Conservation (phyloP, 805 yeast genomes). For the Kazachstania taianensis region DNA sequence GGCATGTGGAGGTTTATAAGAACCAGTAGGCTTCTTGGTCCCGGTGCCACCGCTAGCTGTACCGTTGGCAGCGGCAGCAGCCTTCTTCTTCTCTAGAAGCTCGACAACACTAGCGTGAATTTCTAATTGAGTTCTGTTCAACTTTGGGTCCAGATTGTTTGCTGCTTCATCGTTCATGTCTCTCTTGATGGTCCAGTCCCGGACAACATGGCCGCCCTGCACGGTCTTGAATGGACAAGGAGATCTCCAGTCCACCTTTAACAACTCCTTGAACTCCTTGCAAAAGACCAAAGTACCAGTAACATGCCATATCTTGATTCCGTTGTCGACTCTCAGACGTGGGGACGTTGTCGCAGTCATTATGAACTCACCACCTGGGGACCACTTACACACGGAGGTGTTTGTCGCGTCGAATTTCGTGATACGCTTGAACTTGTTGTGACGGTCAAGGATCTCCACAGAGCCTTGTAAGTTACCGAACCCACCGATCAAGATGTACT, state of each 20-base stretch:
- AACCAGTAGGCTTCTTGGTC: no score
- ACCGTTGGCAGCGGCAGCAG: conserved; percentile 11
- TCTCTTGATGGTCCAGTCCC: conserved; percentile 13
- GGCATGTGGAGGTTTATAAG: conserved; percentile 97
- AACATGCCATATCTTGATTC: conserved; percentile 88
- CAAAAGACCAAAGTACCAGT: conserved; percentile 71
- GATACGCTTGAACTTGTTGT: conserved; percentile 68
- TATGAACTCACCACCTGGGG: conserved; percentile 90
- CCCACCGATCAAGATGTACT: conserved; percentile 87
- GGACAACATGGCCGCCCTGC: conserved; percentile 26
- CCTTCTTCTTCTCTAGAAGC: conserved; percentile 32
- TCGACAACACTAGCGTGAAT: conserved; percentile 66
- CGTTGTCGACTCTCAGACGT: conserved; percentile 91
- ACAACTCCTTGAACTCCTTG: conserved; percentile 73
- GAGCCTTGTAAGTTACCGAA: conserved; percentile 97
- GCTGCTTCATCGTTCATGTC: conserved; percentile 1
- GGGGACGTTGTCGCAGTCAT: conserved; percentile 97
- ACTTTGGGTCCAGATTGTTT: conserved; percentile 39
- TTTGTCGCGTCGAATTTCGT: conserved; percentile 83
- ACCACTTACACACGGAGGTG: conserved; percentile 95
- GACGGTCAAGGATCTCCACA: conserved; percentile 90
- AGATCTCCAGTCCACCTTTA: conserved; percentile 78
- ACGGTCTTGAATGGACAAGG: conserved; percentile 21
- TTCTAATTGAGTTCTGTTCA: conserved; percentile 39
- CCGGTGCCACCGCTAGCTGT: conserved; percentile 57